phyloP scores from a whole-genome alignment of 768 basidiomycete genomes.

The Antrodiella citrinella region DNA sequence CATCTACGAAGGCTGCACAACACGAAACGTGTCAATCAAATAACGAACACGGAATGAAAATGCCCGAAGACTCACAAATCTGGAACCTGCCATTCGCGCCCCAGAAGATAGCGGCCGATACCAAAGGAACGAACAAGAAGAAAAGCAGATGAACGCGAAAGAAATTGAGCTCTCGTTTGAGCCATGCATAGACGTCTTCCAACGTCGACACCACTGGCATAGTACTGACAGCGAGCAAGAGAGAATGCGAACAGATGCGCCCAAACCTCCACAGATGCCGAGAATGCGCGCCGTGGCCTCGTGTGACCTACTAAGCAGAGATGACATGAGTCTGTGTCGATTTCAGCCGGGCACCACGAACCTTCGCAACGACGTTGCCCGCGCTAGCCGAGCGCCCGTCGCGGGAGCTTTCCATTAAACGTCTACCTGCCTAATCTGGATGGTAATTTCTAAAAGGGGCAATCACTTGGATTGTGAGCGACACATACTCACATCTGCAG shows the following conservation, averaged over 20 bases:
- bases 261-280: no score
- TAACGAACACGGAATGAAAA: not conserved
- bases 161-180: conserved; percentile 34
- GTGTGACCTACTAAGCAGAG: no score
- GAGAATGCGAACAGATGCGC: not conserved
- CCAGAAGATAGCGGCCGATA: conserved; percentile 58
- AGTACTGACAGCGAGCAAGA: not conserved
- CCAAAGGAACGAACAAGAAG: conserved; percentile 49
- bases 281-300: not conserved
- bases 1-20: conserved; percentile 40
- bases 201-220: not conserved
- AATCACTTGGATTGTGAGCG: not conserved
- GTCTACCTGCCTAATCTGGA: not conserved
- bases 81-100: conserved; percentile 47
- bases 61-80: conserved; percentile 13
- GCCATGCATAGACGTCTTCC: conserved; percentile 10
- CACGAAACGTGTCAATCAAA: not conserved
- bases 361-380: no score
- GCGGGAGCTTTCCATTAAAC: not conserved
- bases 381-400: no score
- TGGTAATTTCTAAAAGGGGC: not conserved
- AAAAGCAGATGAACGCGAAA: conserved; percentile 43
- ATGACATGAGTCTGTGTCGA: no score
- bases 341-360: no score
- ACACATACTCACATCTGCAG: not conserved